Base-by-base conservation (phyloP, 331 rosid genomes). In the Pyracantha coccinea region DNA sequence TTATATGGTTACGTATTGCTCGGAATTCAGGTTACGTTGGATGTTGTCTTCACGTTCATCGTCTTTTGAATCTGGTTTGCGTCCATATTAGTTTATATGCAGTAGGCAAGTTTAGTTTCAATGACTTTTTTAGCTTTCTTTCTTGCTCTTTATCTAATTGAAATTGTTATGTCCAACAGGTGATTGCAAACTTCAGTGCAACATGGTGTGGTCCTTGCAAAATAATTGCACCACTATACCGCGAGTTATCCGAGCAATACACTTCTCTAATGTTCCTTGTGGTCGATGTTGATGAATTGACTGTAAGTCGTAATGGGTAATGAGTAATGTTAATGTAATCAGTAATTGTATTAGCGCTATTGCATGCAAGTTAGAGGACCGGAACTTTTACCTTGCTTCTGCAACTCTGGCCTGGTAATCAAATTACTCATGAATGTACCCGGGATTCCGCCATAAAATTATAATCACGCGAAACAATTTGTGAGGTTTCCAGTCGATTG, bases 141-240 rank as follows among this genome's bases (percentile, higher is more conserved):
- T 29, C 8, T 21, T 20, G 63, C 63, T 33, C 62, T 29, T 28
- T 71, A 73, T 17, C 27, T 24, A 59, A 38, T 35, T 68, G 53
- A 20, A 61, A 57, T 57, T 79, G 64, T 31, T 57, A 66, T 71
- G 73, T 75, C 73, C 60, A 31, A 82, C 91, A 94, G 99, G 92
- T 94, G 77, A 27, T 94, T 73, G 97, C 96, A 16, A 94, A 94
- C 84, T 94, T 94, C 93, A 91, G 97, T 75, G 98, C 98, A 55
- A 73, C 92, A 14, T 94, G 98, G 98, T 94, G 98, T 77, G 96
- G 96, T 80, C 99, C 99, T 31, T 94, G 99, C 78, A 94, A 87
- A 88, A 62, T 88, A 80, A 74, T 92, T 75, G 92, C 93, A 4
- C 96, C 97, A 8, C 89, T 79, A 75, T 92, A 78, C 75, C 6